Evolutionary conservation across 2,329 filamentous ascomycete genomes (phyloP), one percentile per base, ranked within the genome.

Genomic region (Penicillium sp.): DNA sequence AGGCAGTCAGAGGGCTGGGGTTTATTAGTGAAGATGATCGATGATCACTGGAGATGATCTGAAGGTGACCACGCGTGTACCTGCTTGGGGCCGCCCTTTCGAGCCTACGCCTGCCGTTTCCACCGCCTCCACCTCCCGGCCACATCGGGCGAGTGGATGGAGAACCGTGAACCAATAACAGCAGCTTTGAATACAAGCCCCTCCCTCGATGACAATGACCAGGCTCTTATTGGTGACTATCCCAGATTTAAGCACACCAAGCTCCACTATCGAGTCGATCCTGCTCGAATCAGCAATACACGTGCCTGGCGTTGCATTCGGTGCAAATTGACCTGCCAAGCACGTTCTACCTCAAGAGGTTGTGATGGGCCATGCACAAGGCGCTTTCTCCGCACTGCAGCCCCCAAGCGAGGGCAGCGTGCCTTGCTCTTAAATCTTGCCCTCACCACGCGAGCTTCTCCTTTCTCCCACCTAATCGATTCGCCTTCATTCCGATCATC

Each of bases 281-380:
- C 36, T 50, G 47, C 49, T 48, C 60, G 41, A 62, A 62, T 62
- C 58, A 62, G 60, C 36, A 29, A 37, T 50, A 52, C 60, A 62
- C 60, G 60, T 62, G 60, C 52, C 36, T 50, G 47, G 15, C 10
- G 45, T 52, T 49, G 33, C 52, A 50, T 51, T 52, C 24, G 37
- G 21, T 39, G 33, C 41, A 33, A 48, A 43, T 37, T 34, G 23
- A 26, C 23, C 9, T 29, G 57, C 59, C 56, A 59, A 55, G 61
- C 61, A 63, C 61, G 61, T 61, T 62, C 49, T 53, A 24, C 46
- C 52, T 58, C 44, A 44, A 61, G 51, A 53, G 59, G 52, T 49
- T 56, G 46, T 51, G 50, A 52, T 52, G 34, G 26, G 40, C 30
- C 34, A 15, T 41, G 26, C 37, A 29, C 23, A 42, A 42, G 39